Conservation (phyloP, 768 basidiomycete species). For the Calocybe cyanea region DNA sequence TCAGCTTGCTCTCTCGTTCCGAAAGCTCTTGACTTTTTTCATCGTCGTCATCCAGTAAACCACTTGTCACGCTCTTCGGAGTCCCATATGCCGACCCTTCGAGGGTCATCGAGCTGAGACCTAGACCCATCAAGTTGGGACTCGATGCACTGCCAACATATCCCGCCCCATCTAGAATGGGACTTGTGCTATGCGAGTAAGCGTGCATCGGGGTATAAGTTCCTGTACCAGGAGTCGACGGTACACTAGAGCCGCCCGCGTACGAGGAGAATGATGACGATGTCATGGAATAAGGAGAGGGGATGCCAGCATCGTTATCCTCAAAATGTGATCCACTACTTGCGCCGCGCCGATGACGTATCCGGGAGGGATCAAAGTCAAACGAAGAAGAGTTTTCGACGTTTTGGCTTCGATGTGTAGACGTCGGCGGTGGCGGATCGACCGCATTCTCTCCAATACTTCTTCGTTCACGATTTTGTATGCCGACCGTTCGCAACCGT, state of each 20-base stretch:
- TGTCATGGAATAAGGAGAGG: slow-evolving; percentile 21
- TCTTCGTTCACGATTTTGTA: slow-evolving; percentile 28
- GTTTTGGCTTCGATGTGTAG: neutral
- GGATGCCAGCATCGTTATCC: slow-evolving; percentile 21
- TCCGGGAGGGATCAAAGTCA: slow-evolving; percentile 6
- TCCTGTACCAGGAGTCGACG: slow-evolving; percentile 29
- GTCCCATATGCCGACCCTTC: slow-evolving; percentile 19
- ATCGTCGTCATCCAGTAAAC: slow-evolving; percentile 17
- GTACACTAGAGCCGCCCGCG: slow-evolving; percentile 28
- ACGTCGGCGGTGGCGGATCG: neutral
- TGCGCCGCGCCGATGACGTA: slow-evolving; percentile 12
- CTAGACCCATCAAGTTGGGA: slow-evolving; percentile 27
- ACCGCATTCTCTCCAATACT: slow-evolving; percentile 3
- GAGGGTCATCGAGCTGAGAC: slow-evolving; percentile 15
- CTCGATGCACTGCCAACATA: slow-evolving; percentile 18
- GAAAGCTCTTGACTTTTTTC: slow-evolving; percentile 7
- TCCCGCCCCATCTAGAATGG: neutral
- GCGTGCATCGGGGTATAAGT: slow-evolving; percentile 16
- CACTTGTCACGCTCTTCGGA: slow-evolving; percentile 19
- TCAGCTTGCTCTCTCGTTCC: slow-evolving; percentile 7
- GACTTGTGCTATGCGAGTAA: slow-evolving; percentile 2
- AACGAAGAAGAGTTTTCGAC: neutral
- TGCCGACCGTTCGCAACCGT: slow-evolving; percentile 70
- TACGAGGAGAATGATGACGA: slow-evolving; percentile 25
- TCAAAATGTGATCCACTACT: slow-evolving; percentile 16